phyloP scores from a whole-genome alignment of 2,329 filamentous ascomycete species.

The Huntiella abstrusa region DNA sequence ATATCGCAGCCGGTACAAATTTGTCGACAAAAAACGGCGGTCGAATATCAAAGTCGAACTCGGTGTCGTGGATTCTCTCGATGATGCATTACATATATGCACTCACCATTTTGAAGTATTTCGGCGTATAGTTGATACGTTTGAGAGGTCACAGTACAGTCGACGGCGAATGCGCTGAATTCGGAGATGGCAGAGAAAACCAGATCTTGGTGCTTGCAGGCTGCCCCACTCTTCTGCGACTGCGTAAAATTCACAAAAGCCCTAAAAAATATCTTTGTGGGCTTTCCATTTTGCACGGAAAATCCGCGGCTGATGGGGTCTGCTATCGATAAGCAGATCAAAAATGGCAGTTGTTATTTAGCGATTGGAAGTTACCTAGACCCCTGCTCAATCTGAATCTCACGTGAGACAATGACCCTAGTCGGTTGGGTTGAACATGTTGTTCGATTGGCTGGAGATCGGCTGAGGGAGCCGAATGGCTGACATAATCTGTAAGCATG shows the following conservation, averaged over 20 bases:
- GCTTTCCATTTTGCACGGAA: conserved; percentile 3
- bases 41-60: background rate
- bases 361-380: background rate
- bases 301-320: conserved; percentile 4
- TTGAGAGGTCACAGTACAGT: conserved; percentile 11
- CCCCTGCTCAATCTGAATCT: background rate
- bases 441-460: background rate
- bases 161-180: conserved; percentile 11
- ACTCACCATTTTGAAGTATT: conserved; percentile 12
- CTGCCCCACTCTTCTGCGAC: conserved; percentile 10
- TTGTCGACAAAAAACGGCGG: background rate
- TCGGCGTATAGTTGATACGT: conserved; percentile 12
- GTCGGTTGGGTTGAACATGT: too few species aligned
- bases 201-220: conserved; percentile 9
- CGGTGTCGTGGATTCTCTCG: background rate
- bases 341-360: background rate
- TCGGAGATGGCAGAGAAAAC: conserved; percentile 11
- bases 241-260: conserved; percentile 10
- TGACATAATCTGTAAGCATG: conserved; percentile 10
- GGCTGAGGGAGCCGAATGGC: background rate
- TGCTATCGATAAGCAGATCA: conserved; percentile 11
- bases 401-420: background rate
- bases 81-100: conserved; percentile 3
- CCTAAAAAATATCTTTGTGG: conserved; percentile 11
- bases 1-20: background rate